These are phyloP conservation scores for Exserohilum turcica DNA, from an alignment of 2,329 filamentous ascomycete species.

Conservation along the genomic window DNA sequence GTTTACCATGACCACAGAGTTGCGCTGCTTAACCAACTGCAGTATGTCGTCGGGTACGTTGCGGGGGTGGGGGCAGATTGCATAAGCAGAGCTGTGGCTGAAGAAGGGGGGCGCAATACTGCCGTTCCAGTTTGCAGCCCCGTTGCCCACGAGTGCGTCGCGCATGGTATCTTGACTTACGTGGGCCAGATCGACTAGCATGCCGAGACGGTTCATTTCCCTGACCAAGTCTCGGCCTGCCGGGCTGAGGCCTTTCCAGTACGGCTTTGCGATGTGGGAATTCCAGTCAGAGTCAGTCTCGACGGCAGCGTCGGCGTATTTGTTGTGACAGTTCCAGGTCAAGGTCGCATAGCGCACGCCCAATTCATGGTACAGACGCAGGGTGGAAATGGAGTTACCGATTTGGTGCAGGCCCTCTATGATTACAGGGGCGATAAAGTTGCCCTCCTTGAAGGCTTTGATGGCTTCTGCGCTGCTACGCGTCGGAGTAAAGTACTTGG, in stretches of 20 bases:
- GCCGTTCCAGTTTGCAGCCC: conserved; percentile 63
- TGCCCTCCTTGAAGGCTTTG: conserved; percentile 53
- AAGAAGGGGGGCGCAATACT: conserved; percentile 85
- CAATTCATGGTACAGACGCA: conserved; percentile 75
- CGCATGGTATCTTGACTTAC: conserved; percentile 80
- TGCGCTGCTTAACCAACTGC: conserved; percentile 71
- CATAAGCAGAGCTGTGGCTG: conserved; percentile 82
- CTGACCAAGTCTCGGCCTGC: conserved; percentile 70
- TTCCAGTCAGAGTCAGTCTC: conserved; percentile 54
- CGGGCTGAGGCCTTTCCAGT: conserved; percentile 74
- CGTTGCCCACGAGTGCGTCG: conserved; percentile 71
- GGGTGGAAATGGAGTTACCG: conserved; percentile 76
- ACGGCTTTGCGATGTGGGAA: conserved; percentile 55
- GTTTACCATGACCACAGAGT: conserved; percentile 88
- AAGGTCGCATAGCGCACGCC: conserved; percentile 88
- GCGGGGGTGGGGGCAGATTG: conserved; percentile 82
- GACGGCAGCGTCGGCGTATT: conserved; percentile 83
- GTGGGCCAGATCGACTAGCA: conserved; percentile 91
- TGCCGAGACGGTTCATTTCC: conserved; percentile 94
- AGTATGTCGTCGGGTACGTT: conserved; percentile 89
- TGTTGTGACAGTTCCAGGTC: conserved; percentile 93
- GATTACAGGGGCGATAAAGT: conserved; percentile 43
- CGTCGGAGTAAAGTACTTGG: conserved; percentile 69
- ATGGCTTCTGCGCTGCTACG: conserved; percentile 66
- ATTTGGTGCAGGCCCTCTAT: conserved; percentile 83